phyloP scores from a whole-genome alignment of 1,139 yeast species.

The Blastobotrys malaysiensis region DNA sequence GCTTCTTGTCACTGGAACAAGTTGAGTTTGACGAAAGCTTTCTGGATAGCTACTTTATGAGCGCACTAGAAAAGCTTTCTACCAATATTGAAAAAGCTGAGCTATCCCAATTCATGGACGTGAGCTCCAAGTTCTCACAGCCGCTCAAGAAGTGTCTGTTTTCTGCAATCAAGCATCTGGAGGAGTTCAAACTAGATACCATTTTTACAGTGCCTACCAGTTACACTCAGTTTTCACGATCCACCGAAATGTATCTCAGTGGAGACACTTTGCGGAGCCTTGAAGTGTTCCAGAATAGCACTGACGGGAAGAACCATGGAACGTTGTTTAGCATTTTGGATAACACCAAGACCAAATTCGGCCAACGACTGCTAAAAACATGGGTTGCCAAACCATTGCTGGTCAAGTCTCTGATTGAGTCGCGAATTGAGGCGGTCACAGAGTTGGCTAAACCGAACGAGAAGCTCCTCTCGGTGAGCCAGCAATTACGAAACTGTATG shows the following conservation, averaged over 20 bases:
- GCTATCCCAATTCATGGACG: conserved; percentile 9
- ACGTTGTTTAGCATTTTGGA: conserved; percentile 74
- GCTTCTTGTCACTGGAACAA: background rate
- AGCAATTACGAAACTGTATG: conserved; percentile 13
- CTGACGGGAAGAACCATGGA: conserved; percentile 54
- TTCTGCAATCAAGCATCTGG: conserved; percentile 48
- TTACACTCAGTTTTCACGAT: conserved; percentile 47
- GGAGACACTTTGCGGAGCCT: conserved; percentile 62
- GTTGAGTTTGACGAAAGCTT: conserved; percentile 1
- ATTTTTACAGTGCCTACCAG: conserved; percentile 51
- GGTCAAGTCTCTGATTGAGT: conserved; percentile 46
- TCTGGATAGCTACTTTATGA: conserved; percentile 17
- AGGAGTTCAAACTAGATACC: conserved; percentile 55
- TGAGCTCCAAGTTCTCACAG: conserved; percentile 15
- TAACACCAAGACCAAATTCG: conserved; percentile 74
- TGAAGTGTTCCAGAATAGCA: conserved; percentile 65
- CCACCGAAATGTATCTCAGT: conserved; percentile 60
- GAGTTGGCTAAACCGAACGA: conserved; percentile 39
- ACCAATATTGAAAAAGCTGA: background rate
- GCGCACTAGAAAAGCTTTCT: conserved; percentile 6
- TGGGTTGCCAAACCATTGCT: conserved; percentile 78
- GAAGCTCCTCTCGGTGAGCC: conserved; percentile 7
- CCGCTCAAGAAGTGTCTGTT: conserved; percentile 42
- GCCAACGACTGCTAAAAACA: conserved; percentile 54
- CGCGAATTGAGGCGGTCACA: conserved; percentile 59